Base-by-base conservation (phyloP, 306 rosid genomes). In the Mimosa bimucronata region DNA sequence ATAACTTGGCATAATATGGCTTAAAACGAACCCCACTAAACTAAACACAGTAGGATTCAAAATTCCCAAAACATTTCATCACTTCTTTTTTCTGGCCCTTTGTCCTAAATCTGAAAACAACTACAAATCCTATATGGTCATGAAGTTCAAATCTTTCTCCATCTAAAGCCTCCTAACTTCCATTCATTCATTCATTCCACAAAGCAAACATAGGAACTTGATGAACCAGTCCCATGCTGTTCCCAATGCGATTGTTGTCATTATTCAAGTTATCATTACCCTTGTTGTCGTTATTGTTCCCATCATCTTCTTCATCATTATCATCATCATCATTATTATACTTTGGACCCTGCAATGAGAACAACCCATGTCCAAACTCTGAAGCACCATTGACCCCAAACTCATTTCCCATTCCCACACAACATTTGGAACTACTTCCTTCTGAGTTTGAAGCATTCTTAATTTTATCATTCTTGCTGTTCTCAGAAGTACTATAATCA, bases 141-240 rank as follows among this genome's bases (percentile, higher is more conserved):
- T 74, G 6, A 21, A 1, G 30, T 57, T 40, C 2, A 68, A 34
- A 25, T 25, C 60, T 69, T 72, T 72, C n/a, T 12, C 58, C 75
- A 45, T 25, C 37, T 82, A 29, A 38, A 64, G 73, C 38, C 57
- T 31, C 38, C 69, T 26, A 64, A 40, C 82, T 60, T 78, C 62
- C 81, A 79, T 52, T 5, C 10, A 25, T 9, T 79, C 82, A 88
- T 67, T 90, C 96, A 73, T 89, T 91, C 98, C 97, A 93, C 75
- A 95, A 76, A 41, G 98, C 97, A 88, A 95, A 95, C 91, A 90
- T 79, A 0, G 97, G 93, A 74, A 83, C 92, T 77, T 86, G 92
- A 84, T 89, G 94, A 87, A 81, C 96, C 86, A 93, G 69, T 37
- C 87, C 92, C 72, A 86, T 78, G 80, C 52, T 78, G 80, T 58